phyloP scores from a whole-genome alignment of 306 rosid species.

The Luffa aegyptiaca region DNA sequence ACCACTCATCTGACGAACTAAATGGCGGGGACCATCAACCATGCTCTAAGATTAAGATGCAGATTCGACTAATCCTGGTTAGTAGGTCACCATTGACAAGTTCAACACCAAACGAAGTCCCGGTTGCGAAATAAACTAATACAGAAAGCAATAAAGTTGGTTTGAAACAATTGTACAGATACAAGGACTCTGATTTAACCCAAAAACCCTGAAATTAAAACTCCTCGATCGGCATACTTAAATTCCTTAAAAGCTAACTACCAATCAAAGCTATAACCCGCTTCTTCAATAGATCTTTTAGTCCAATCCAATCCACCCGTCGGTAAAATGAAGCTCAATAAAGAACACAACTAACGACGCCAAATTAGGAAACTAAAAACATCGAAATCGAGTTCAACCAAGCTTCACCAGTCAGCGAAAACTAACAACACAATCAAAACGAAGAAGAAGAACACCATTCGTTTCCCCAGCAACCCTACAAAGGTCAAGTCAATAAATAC shows the following conservation, averaged over 20 bases:
- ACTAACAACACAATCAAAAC: background rate
- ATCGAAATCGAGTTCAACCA: background rate
- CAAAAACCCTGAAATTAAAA: background rate
- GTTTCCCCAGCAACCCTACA: background rate
- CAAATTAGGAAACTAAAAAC: background rate
- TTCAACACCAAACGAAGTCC: slow-evolving; percentile 25
- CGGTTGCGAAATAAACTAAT: slow-evolving; percentile 22
- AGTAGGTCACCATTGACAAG: slow-evolving; percentile 29
- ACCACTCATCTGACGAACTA: slow-evolving; percentile 35
- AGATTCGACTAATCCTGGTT: slow-evolving; percentile 31
- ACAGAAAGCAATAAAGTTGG: background rate
- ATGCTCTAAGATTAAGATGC: slow-evolving; percentile 34
- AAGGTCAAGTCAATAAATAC: background rate
- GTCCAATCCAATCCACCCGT: background rate
- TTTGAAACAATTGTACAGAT: background rate
- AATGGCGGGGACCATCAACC: slow-evolving; percentile 57
- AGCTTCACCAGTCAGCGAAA: background rate
- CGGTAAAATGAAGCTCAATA: background rate
- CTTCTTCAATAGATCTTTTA: background rate
- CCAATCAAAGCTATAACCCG: background rate
- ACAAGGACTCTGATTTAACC: background rate
- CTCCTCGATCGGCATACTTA: background rate
- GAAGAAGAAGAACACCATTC: too few species aligned
- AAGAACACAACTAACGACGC: background rate
- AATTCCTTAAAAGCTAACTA: background rate